Conservation (phyloP, 306 rosid genomes). For the Calophaca sinica region DNA sequence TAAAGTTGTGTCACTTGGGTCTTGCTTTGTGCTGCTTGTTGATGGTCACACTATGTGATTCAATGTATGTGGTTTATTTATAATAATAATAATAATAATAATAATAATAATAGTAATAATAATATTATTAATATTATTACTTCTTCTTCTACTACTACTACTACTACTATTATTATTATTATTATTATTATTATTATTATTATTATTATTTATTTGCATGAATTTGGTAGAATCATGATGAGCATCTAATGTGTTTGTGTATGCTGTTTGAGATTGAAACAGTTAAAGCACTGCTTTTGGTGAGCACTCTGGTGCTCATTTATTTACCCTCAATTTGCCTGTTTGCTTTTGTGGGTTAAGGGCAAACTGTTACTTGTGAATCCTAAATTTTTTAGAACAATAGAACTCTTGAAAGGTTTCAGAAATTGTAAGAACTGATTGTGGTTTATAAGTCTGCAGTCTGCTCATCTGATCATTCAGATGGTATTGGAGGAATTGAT, state of each 20-base stretch:
- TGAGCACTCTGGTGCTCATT: neutral
- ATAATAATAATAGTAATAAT: no score
- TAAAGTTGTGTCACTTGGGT: slow-evolving; percentile 38
- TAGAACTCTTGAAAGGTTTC: slow-evolving; percentile 22
- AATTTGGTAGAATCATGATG: slow-evolving; percentile 9
- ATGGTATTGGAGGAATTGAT: slow-evolving; percentile 18
- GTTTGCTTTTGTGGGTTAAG: slow-evolving; percentile 16
- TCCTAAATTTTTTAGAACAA: slow-evolving; percentile 17
- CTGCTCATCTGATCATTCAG: neutral
- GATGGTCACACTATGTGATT: slow-evolving; percentile 15
- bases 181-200: no score
- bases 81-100: no score
- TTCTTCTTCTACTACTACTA: no score
- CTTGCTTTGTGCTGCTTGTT: slow-evolving; percentile 31
- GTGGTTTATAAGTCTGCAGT: slow-evolving; percentile 35
- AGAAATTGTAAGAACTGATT: slow-evolving; percentile 33
- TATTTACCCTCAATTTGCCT: slow-evolving; percentile 6
- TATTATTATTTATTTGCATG: slow-evolving; percentile 15
- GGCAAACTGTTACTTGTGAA: slow-evolving; percentile 27
- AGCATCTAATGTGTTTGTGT: neutral
- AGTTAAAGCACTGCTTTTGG: neutral
- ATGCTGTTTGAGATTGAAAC: slow-evolving; percentile 30
- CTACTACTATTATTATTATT: no score
- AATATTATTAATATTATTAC: no score
- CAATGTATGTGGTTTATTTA: slow-evolving; percentile 8